These are phyloP conservation scores for Cicer yamashitae DNA, from an alignment of 306 rosid species.

Conservation along the genomic window DNA sequence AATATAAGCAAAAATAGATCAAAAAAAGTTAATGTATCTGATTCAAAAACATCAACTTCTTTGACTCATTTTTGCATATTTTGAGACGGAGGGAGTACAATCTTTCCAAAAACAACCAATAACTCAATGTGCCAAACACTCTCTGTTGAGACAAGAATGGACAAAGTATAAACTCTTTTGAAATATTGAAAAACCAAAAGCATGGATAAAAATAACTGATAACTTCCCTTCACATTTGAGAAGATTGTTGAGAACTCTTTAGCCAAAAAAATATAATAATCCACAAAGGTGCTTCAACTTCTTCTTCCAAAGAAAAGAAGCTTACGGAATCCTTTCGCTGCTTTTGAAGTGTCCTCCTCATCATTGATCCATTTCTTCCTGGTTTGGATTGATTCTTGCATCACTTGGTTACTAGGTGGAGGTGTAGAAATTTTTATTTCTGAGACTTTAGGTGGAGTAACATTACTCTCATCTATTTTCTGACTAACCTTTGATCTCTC, in stretches of 20 bases:
- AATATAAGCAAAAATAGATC: no score
- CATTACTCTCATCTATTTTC: conserved; percentile 46
- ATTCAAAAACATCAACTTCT: no score
- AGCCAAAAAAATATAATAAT: conserved; percentile 40
- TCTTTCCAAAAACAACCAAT: conserved; percentile 36
- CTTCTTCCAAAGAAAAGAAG: conserved; percentile 90
- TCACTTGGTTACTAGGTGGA: conserved; percentile 58
- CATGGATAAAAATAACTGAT: conserved; percentile 19
- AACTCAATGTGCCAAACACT: conserved; percentile 44
- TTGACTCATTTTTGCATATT: no score
- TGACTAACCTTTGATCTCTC: conserved; percentile 50
- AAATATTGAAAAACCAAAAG: conserved; percentile 43
- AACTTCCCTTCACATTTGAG: conserved; percentile 41
- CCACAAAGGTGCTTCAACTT: conserved; percentile 53
- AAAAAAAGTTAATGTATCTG: no score
- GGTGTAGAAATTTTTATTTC: conserved; percentile 71
- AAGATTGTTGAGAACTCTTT: conserved; percentile 40
- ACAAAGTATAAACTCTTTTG: conserved; percentile 22
- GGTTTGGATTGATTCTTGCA: conserved; percentile 57
- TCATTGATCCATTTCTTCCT: conserved; percentile 94
- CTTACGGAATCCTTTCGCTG: conserved; percentile 82
- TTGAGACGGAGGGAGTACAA: no score
- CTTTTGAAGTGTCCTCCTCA: conserved; percentile 81
- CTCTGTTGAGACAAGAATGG: conserved; percentile 35
- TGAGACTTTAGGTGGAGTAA: conserved; percentile 50